These are phyloP conservation scores for Colletotrichum siamense DNA, from an alignment of 2,329 filamentous ascomycete genomes.

Conservation along the genomic window DNA sequence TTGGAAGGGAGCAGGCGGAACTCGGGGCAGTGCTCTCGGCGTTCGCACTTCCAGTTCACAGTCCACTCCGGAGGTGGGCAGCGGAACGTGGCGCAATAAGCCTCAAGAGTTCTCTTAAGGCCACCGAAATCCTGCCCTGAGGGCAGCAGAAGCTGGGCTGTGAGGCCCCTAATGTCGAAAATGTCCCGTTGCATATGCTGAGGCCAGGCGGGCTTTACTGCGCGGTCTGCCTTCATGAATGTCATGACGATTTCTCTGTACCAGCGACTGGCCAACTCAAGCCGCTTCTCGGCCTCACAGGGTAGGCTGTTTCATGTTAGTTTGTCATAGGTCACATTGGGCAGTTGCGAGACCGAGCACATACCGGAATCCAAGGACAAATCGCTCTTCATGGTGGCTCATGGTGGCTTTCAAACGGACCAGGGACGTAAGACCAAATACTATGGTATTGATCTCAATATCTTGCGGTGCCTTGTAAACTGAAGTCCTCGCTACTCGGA, in stretches of 20 bases:
- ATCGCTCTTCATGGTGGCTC: conserved; percentile 58
- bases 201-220: conserved; percentile 64
- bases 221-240: conserved; percentile 59
- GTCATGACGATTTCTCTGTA: conserved; percentile 60
- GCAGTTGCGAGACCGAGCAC: conserved; percentile 25
- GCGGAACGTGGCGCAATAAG: conserved; percentile 58
- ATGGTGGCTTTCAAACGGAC: conserved; percentile 57
- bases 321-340: conserved; percentile 21
- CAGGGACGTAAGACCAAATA: conserved; percentile 58
- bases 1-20: conserved; percentile 56
- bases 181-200: conserved; percentile 58
- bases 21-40: conserved; percentile 53
- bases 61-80: conserved; percentile 58
- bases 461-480: conserved; percentile 47
- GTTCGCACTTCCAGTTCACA: conserved; percentile 50
- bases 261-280: conserved; percentile 60
- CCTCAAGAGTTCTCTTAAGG: conserved; percentile 58
- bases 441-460: conserved; percentile 53
- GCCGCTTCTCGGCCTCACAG: conserved; percentile 37
- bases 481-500: conserved; percentile 53
- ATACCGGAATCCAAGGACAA: conserved; percentile 60
- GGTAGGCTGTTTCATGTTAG: conserved; percentile 7
- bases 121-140: conserved; percentile 61
- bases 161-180: conserved; percentile 58
- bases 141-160: conserved; percentile 58